Percentiles rank a stretch among this genome's conserved stretches.
These are phyloP conservation scores for Leersia perrieri DNA, from an alignment of 176 grass and related monocot species.

Conservation along the genomic window DNA sequence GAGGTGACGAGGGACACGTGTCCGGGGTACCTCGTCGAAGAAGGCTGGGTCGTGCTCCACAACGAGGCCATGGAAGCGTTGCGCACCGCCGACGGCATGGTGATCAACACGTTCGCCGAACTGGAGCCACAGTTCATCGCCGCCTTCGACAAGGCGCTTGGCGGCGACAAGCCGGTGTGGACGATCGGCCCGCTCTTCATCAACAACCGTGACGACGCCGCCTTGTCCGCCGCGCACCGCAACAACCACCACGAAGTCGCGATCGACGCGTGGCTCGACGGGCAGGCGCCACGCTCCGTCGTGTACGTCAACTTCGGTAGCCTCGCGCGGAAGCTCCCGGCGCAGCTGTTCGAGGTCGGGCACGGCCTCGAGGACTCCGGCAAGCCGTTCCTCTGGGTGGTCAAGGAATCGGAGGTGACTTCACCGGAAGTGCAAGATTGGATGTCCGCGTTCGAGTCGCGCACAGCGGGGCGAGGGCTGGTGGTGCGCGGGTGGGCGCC, in stretches of 20 bases:
- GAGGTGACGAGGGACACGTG: slow-evolving; percentile 21
- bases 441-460: slow-evolving; percentile 20
- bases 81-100: slow-evolving; percentile 30
- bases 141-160: slow-evolving; percentile 40
- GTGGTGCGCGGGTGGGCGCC: slow-evolving; percentile 45
- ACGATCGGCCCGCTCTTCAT: slow-evolving; percentile 49
- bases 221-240: slow-evolving; percentile 20
- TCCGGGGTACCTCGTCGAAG: slow-evolving; percentile 19
- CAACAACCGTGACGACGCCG: slow-evolving; percentile 18
- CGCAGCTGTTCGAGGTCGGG: slow-evolving; percentile 57
- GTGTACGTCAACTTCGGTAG: slow-evolving; percentile 66
- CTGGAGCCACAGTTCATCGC: slow-evolving; percentile 44
- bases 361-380: slow-evolving; percentile 50
- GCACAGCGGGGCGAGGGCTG: slow-evolving; percentile 22
- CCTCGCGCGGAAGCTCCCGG: background rate
- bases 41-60: background rate
- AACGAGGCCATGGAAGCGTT: background rate
- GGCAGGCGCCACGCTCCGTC: slow-evolving; percentile 48
- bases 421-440: slow-evolving; percentile 25
- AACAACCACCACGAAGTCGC: background rate
- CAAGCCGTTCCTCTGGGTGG: slow-evolving; percentile 66
- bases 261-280: slow-evolving; percentile 76
- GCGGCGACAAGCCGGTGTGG: slow-evolving; percentile 66
- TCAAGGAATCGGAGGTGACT: slow-evolving; percentile 39
- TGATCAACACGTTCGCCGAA: slow-evolving; percentile 62